Conservation (phyloP, 106 monocot genomes). For the Cymbidium sinense region DNA sequence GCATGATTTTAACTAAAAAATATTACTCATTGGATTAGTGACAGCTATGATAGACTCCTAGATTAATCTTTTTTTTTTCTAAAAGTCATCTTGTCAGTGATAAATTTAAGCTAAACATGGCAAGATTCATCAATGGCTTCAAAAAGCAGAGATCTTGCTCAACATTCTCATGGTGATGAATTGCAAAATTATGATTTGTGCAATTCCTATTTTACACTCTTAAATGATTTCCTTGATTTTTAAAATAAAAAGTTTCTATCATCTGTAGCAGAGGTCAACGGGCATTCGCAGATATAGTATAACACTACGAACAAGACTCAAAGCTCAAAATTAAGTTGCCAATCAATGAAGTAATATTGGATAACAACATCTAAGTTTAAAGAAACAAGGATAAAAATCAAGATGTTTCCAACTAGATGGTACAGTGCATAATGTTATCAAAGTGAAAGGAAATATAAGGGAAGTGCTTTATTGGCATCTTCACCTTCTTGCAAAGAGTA, state of each 20-base stretch:
- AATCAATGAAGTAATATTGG: not conserved
- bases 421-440: not conserved
- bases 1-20: not conserved
- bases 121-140: slow-evolving; percentile 2
- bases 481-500: not conserved
- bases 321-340: not conserved
- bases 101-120: not conserved
- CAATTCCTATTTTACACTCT: slow-evolving; percentile 2
- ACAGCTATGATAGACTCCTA: not conserved
- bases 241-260: not conserved
- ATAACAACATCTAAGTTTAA: not conserved
- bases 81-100: not conserved
- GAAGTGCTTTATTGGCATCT: not conserved
- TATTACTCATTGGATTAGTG: not conserved
- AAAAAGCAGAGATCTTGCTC: not conserved
- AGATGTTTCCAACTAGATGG: not conserved
- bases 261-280: not conserved
- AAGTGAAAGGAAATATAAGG: not conserved
- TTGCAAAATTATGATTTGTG: not conserved
- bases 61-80: not conserved
- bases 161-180: not conserved
- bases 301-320: not conserved
- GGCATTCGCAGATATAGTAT: not conserved
- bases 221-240: not conserved
- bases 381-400: not conserved